Percentiles rank a stretch among this genome's conserved stretches.
Conservation (phyloP, 2,329 filamentous ascomycete genomes). For the Aspergillus piperis region DNA sequence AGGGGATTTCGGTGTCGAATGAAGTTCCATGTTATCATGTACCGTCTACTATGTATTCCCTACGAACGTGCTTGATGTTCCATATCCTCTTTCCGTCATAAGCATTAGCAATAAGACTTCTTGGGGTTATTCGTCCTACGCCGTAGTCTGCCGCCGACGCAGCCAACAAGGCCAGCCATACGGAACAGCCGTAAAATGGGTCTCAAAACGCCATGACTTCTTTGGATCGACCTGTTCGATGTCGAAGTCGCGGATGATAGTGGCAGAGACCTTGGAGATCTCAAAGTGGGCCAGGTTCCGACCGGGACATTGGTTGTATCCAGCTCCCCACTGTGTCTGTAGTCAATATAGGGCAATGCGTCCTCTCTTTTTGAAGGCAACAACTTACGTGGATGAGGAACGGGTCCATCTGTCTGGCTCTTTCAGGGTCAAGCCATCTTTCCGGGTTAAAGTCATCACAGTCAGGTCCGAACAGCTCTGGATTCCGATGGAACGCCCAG, state of each 20-base stretch:
- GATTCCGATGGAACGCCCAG: constrained; percentile 30
- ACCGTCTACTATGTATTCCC: accelerated
- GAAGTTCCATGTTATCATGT: not conserved
- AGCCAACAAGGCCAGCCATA: constrained; percentile 7
- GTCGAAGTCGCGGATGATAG: constrained; percentile 36
- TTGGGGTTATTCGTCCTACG: not conserved
- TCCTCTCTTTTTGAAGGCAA: too few relatives aligned
- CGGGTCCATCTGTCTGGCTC: constrained; percentile 11
- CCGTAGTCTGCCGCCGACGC: not conserved
- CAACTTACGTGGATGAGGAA: constrained; percentile 13
- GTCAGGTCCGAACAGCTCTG: constrained; percentile 25
- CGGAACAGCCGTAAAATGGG: constrained; percentile 27
- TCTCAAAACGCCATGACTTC: constrained; percentile 17
- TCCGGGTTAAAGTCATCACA: constrained; percentile 27
- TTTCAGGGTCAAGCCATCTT: constrained; percentile 25
- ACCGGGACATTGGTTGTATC: constrained; percentile 41
- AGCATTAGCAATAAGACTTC: too few relatives aligned
- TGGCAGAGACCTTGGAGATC: constrained; percentile 37
- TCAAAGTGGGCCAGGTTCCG: constrained; percentile 40
- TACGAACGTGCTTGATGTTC: too few relatives aligned
- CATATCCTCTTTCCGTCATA: too few relatives aligned
- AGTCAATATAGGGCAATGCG: not conserved
- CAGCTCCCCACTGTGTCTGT: constrained; percentile 34
- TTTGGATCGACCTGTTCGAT: constrained; percentile 30
- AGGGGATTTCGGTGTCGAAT: not conserved